Base-by-base conservation (phyloP, 352 stramenopile species). In the Phytophthora aleatoria region DNA sequence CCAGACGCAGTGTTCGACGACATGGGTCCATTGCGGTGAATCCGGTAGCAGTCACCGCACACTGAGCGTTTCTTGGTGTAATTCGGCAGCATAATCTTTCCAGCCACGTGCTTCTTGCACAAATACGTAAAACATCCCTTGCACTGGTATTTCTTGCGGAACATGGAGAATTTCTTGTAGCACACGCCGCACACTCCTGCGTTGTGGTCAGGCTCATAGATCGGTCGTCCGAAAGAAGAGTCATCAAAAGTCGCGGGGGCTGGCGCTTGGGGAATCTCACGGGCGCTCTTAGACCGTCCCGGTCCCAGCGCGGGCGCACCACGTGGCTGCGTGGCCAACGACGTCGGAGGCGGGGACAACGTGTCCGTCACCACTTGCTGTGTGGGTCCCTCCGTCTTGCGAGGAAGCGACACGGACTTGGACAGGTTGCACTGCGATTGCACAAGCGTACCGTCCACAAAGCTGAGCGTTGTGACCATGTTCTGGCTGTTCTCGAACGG, bases 131-230 rank as follows among this genome's bases (percentile, higher is more conserved):
- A 85, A 54, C 86, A 95, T n/a, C 71, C 76, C 65, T 91, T 91
- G 80, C 86, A 95, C 64, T 91, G 81, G 71, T 95, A 91, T 64
- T 92, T 91, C 57, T 90, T 92, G 63, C 86, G 86, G 64, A 95
- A 95, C 74, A 95, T 80, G 12, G 71, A 81, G 33, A 95, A 95
- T 65, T 91, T 90, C 67, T 91, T 92, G 79, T 93, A 90, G 72
- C 86, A 95, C 3, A 95, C 83, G 3, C 76, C 81, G 51, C 86
- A 95, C 33, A 89, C 79, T 0, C 73, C 83, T 8, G 71, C 79
- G 67, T 89, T 89, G 64, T 80, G 73, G 11, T 80, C 71, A 24
- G 45, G 64, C 43, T 85, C 76, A 71, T 74, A 81, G 55, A 82
- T 64, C 20, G 71, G 69, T 45, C 68, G 64, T 10, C 61, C 65